phyloP scores from a whole-genome alignment of 148 eudicot species.

The Cornus florida region DNA sequence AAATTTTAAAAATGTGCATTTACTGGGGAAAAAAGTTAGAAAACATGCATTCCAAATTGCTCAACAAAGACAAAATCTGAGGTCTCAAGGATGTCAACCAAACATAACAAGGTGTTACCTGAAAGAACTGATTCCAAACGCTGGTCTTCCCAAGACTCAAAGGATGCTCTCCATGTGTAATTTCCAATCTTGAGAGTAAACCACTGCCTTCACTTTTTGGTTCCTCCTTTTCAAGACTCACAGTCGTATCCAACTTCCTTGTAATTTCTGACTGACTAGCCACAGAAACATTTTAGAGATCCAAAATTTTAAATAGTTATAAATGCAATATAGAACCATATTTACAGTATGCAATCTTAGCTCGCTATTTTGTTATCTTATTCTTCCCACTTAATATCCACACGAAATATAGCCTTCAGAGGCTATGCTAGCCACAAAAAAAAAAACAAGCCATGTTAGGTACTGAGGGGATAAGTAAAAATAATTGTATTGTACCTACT shows the following conservation, averaged over 20 bases:
- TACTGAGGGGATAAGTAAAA: neutral
- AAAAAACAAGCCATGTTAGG: neutral
- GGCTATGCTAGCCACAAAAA: neutral
- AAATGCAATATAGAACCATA: conserved; percentile 6
- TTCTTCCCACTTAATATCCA: neutral
- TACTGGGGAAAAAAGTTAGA: neutral
- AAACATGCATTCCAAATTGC: neutral
- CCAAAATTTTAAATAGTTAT: conserved; percentile 13
- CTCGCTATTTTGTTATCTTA: neutral
- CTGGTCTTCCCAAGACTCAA: conserved; percentile 89
- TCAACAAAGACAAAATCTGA: neutral
- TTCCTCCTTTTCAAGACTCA: conserved; percentile 44
- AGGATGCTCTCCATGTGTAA: conserved; percentile 89
- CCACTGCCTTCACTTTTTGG: conserved; percentile 43
- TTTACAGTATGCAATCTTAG: neutral
- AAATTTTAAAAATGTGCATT: no score
- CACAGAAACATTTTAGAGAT: conserved; percentile 61
- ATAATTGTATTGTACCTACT: neutral
- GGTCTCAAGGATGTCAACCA: neutral
- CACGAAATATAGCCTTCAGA: neutral
- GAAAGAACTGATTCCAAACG: conserved; percentile 92
- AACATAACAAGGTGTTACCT: conserved; percentile 45
- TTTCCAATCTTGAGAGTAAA: conserved; percentile 74
- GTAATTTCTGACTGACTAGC: conserved; percentile 97
- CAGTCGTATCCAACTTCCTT: conserved; percentile 68